A percentile compares a stretch with the other conserved stretches of the same genome.
Evolutionary conservation across 768 basidiomycete genomes (phyloP).

Genomic region (Tulasnella sp.): DNA sequence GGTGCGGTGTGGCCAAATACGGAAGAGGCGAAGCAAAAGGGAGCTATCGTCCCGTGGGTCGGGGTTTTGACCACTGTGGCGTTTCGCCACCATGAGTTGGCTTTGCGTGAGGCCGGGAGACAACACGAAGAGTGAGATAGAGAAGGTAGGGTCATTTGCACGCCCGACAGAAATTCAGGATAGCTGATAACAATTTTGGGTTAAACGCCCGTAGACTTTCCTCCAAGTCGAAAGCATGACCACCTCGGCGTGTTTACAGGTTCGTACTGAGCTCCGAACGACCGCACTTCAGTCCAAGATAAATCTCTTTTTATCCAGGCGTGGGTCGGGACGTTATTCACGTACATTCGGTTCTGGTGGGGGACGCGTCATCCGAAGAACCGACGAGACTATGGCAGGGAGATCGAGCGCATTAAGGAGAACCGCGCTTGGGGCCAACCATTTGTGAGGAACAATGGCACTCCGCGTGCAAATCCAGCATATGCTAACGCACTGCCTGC

Average conservation of each 20-base stretch:
- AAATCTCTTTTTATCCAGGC: slow-evolving; percentile 26
- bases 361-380: background rate
- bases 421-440: slow-evolving; percentile 23
- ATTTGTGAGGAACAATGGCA: background rate
- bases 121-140: background rate
- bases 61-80: background rate
- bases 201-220: background rate
- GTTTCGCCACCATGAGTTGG: slow-evolving; percentile 4
- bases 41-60: slow-evolving; percentile 16
- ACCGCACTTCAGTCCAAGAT: background rate
- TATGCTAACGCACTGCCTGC: background rate
- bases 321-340: slow-evolving; percentile 34
- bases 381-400: background rate
- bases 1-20: slow-evolving; percentile 4
- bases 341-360: slow-evolving; percentile 24
- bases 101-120: slow-evolving; percentile 15
- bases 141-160: no score
- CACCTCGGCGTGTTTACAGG: slow-evolving; percentile 4
- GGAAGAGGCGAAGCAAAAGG: background rate
- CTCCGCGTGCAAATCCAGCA: background rate
- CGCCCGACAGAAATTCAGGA: no score
- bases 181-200: no score
- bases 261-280: background rate
- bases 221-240: slow-evolving; percentile 31
- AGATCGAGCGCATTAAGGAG: background rate